Base-by-base conservation (phyloP, 31 red algal species). In the Asparagopsis taxiformis region DNA sequence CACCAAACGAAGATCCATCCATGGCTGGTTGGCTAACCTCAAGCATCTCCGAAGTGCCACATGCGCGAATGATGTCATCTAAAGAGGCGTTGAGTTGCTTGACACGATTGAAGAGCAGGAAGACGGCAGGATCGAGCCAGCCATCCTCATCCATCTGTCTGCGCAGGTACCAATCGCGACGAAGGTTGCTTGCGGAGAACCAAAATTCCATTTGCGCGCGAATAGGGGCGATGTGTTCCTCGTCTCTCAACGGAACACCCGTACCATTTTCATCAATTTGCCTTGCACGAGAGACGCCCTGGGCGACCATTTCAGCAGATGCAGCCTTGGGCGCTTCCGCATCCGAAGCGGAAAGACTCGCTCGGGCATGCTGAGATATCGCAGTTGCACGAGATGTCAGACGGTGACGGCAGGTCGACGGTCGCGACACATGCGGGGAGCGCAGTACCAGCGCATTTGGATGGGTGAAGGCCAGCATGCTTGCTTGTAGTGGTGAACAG, bases 131-230 rank as follows among this genome's bases (percentile, higher is more conserved):
- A 33, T 87, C 83, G 6, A 87, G 35, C 83, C 72, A 87, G 0
- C 83, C 72, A 21, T 76, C 64, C 0, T 59, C 25, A 65, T 87
- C 83, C 83, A 87, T 87, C 61, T 87, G 70, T 10, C 72, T 60
- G 9, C 83, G 70, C 11, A 87, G 37, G 38, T 77, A 87, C 83
- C 83, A 87, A 39, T 87, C 83, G 51, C 83, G 83, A 24, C 72
- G 71, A 16, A 87, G 55, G 54, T 87, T 87, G 30, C 36, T 55
- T 4, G 83, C 63, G 29, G 83, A 87, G 63, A 87, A 77, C 83
- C 83, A 87, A 49, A 87, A 87, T 49, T 87, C 83, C 51, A 87
- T 29, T 32, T 87, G 83, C 3, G 61, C 38, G 16, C 55, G 72
- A 10, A 87, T 58, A 51, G 51, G 24, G 32, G 61, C 60, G 19